These are phyloP conservation scores for Protomyces arabidopsidicola DNA, from an alignment of 1,139 yeast species.

Conservation along the genomic window DNA sequence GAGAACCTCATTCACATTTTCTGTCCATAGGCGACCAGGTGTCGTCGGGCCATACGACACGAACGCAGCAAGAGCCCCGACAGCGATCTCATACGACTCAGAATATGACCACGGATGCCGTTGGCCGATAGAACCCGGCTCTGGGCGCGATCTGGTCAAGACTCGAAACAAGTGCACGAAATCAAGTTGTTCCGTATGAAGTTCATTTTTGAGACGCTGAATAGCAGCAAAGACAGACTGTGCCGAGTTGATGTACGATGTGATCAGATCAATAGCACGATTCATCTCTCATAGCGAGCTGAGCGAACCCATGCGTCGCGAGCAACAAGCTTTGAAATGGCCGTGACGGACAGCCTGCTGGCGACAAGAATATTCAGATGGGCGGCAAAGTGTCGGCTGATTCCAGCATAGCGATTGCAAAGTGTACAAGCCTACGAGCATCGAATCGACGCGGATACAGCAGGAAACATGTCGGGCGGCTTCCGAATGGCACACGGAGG, in stretches of 20 bases:
- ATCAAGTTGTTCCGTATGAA: conserved; percentile 10
- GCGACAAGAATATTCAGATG: no score
- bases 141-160: background rate
- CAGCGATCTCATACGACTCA: background rate
- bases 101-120: background rate
- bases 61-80: conserved; percentile 12
- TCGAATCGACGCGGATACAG: no score
- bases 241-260: conserved; percentile 16
- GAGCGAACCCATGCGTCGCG: background rate
- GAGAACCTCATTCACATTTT: background rate
- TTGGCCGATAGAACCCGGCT: conserved; percentile 4
- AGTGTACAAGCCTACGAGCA: no score
- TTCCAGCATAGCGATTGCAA: no score
- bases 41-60: conserved; percentile 9
- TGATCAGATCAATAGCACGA: conserved; percentile 7
- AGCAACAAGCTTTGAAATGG: no score
- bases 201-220: conserved; percentile 22
- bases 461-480: no score
- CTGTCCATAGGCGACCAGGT: background rate
- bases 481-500: no score
- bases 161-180: conserved; percentile 1
- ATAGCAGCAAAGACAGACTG: conserved; percentile 12
- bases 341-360: no score
- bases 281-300: background rate
- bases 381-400: no score